Percentiles rank a stretch among this genome's conserved stretches.
These are phyloP conservation scores for Dichotomocladium elegans DNA, from an alignment of 371 early-diverging fungal species.

Conservation along the genomic window DNA sequence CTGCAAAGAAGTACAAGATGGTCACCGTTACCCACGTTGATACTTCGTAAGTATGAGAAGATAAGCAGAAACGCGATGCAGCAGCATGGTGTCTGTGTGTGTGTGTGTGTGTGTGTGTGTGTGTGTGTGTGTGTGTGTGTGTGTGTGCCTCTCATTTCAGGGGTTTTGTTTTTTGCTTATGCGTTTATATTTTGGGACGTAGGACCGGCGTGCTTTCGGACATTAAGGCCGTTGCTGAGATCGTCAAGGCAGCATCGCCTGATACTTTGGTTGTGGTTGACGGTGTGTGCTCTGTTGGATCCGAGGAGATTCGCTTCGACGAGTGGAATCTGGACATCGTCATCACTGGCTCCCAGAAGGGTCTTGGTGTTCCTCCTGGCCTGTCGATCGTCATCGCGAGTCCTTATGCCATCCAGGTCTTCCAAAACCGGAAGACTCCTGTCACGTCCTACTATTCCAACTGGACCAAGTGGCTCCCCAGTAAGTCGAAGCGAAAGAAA, in stretches of 20 bases:
- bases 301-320: slow-evolving; percentile 90
- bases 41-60: slow-evolving; percentile 66
- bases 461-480: slow-evolving; percentile 87
- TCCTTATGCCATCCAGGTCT: slow-evolving; percentile 67
- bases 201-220: slow-evolving; percentile 86
- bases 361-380: slow-evolving; percentile 88
- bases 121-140: too few relatives aligned
- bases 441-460: slow-evolving; percentile 72
- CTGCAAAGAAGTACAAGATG: slow-evolving; percentile 70
- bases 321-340: slow-evolving; percentile 89
- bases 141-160: too few relatives aligned
- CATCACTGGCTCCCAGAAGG: slow-evolving; percentile 94
- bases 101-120: too few relatives aligned
- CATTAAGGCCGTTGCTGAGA: slow-evolving; percentile 71
- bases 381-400: slow-evolving; percentile 81
- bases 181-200: neutral
- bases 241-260: slow-evolving; percentile 77
- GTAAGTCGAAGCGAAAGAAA: slow-evolving; percentile 23
- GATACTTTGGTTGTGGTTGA: slow-evolving; percentile 90
- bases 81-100: too few relatives aligned
- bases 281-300: slow-evolving; percentile 95
- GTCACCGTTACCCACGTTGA: slow-evolving; percentile 95
- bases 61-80: neutral
- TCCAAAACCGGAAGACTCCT: slow-evolving; percentile 68
- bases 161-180: neutral